Conservation (phyloP, 352 stramenopile genomes). For the Blastocystis sp. region DNA sequence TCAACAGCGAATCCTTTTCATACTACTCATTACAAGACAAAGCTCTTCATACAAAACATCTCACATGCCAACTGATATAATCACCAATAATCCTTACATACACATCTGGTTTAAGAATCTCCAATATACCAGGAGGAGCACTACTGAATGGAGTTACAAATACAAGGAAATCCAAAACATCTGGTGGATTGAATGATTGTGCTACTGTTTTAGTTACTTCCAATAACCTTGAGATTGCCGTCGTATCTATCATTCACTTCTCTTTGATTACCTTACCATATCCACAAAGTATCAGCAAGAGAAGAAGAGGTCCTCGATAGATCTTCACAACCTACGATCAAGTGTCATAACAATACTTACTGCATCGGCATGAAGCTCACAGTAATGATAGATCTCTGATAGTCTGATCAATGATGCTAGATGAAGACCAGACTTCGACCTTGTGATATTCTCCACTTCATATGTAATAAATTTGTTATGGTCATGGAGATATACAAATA, state of each 20-base stretch:
- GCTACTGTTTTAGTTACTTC: background rate
- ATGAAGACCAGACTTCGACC: background rate
- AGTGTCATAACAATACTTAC: background rate
- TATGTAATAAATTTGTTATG: background rate
- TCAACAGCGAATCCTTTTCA: background rate
- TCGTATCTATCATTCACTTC: background rate
- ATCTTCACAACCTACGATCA: background rate
- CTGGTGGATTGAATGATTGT: background rate
- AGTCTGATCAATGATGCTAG: background rate
- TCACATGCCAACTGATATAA: background rate
- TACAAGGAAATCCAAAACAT: background rate
- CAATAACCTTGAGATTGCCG: background rate
- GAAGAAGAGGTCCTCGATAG: background rate
- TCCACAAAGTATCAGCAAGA: background rate
- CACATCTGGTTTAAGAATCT: too few relatives aligned
- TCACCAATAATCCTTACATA: background rate
- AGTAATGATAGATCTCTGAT: background rate
- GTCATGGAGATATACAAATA: conserved; percentile 25
- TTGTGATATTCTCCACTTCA: background rate
- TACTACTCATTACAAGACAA: background rate
- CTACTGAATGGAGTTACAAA: background rate
- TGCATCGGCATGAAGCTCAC: background rate
- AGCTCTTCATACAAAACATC: background rate
- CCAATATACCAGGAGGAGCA: too few relatives aligned
- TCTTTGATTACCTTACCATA: background rate